These are phyloP conservation scores for Dendrothele bispora DNA, from an alignment of 768 basidiomycete genomes.

Conservation along the genomic window DNA sequence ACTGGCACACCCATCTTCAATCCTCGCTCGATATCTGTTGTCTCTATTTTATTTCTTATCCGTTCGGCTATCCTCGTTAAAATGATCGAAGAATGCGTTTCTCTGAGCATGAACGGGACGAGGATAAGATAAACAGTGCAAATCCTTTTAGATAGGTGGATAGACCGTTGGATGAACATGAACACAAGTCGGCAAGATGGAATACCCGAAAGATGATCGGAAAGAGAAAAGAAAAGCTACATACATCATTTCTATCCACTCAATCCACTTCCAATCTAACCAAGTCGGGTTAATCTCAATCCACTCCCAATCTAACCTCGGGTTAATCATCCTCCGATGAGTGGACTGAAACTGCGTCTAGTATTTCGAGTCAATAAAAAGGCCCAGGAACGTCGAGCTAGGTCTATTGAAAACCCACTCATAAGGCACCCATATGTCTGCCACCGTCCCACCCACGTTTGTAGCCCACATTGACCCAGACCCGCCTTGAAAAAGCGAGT, in stretches of 20 bases:
- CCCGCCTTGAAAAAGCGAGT: constrained; percentile 61
- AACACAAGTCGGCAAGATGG: too few species aligned
- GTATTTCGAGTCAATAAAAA: not conserved
- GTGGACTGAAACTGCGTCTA: constrained; percentile 70
- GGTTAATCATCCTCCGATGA: constrained; percentile 64
- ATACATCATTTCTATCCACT: constrained; percentile 76
- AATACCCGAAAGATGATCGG: too few species aligned
- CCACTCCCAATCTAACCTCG: too few species aligned
- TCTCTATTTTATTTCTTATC: constrained; percentile 65
- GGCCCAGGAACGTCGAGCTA: not conserved
- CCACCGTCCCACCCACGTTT: constrained; percentile 74
- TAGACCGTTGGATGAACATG: too few species aligned
- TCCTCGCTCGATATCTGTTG: constrained; percentile 55
- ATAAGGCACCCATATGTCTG: constrained; percentile 64
- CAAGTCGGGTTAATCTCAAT: constrained; percentile 57
- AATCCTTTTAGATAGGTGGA: too few species aligned
- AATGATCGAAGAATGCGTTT: constrained; percentile 74
- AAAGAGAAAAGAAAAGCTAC: constrained; percentile 15
- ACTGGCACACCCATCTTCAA: constrained; percentile 61
- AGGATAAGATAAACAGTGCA: constrained; percentile 49
- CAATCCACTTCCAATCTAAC: constrained; percentile 80
- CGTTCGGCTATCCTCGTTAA: constrained; percentile 63
- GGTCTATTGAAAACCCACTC: constrained; percentile 59
- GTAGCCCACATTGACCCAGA: constrained; percentile 71
- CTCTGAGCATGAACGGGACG: constrained; percentile 58